Base-by-base conservation (phyloP, 1,139 yeast genomes). In the Lodderomyces jiufengensis region DNA sequence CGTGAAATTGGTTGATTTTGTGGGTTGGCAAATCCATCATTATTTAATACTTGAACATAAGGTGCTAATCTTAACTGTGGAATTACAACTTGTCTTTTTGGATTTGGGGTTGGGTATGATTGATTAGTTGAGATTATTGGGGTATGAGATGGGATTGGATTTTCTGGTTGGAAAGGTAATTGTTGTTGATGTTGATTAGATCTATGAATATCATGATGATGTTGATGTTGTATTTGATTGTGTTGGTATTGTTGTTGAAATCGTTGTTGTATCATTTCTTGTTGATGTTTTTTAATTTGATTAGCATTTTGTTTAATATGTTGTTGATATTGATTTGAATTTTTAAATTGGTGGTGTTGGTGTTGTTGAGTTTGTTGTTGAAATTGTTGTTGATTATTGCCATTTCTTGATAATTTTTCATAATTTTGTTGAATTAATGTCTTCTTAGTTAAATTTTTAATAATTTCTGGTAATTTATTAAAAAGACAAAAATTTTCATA, bases 401-500 rank as follows among this genome's bases (percentile, higher is more conserved):
- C 11, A 47, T 45, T 26, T 50, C 39, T 29, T 52, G 43, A 22
- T 38, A 53, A 43, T 30, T 54, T 54, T 26, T 55, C 57, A 20
- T 44, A 47, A 33, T 59, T 57, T 35, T 55, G 55, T 31, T 48
- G 42, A 11, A 57, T 50, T 44, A 59, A 52, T 21, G 58, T 63
- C 34, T 58, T 60, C 28, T 54, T 50, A 5, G 66, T 49, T 4
- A 58, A 44, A 12, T 46, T 47, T 38, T 48, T 51, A 8, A 63
- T 54, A 0, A 66, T 66, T 4, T 45, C 39, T 4, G 70, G 61
- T 3, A 70, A 55, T 29, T 56, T 60, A 45, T 66, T 62, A 44
- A 65, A 66, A 9, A 56, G 39, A 48, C 76, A 70, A 41, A 70
- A 70, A 36, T 56, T 64, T 10, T 66, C 68, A 42, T 62, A 67